A percentile compares a stretch with the other conserved stretches of the same genome.
Conservation (phyloP, 768 basidiomycete species). For the Phlegmacium glaucopus region DNA sequence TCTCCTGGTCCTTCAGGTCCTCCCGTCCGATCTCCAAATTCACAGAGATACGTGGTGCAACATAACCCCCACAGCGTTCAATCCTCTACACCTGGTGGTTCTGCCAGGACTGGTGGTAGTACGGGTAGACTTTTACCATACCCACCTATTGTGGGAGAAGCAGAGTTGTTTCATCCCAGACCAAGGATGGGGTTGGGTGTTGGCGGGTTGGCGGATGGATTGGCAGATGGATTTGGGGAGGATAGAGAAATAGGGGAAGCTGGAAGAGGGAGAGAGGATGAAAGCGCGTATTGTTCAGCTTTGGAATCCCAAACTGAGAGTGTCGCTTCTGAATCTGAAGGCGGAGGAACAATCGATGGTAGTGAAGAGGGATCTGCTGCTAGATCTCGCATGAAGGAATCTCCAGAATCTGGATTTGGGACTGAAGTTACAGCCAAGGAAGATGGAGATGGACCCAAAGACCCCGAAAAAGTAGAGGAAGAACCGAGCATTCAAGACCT, state of each 20-base stretch:
- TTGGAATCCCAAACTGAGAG: no score
- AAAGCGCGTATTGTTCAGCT: neutral
- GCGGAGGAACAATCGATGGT: no score
- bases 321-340: no score
- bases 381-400: no score
- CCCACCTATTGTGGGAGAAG: slow-evolving; percentile 19
- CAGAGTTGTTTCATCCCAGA: slow-evolving; percentile 20
- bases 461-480: slow-evolving; percentile 8
- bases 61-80: slow-evolving; percentile 10
- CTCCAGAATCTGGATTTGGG: no score
- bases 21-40: slow-evolving; percentile 9
- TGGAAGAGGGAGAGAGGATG: neutral
- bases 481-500: slow-evolving; percentile 20
- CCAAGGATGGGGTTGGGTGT: slow-evolving; percentile 18
- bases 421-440: no score
- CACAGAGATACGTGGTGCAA: slow-evolving; percentile 15
- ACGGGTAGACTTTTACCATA: slow-evolving; percentile 15
- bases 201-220: slow-evolving; percentile 3
- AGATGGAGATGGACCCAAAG: no score
- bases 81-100: neutral
- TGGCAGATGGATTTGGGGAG: neutral
- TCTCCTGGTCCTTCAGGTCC: neutral
- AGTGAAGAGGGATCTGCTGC: no score
- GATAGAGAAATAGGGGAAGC: neutral
- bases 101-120: neutral